These are phyloP conservation scores for Albatrellus ellisii DNA, from an alignment of 768 basidiomycete species.

Conservation along the genomic window DNA sequence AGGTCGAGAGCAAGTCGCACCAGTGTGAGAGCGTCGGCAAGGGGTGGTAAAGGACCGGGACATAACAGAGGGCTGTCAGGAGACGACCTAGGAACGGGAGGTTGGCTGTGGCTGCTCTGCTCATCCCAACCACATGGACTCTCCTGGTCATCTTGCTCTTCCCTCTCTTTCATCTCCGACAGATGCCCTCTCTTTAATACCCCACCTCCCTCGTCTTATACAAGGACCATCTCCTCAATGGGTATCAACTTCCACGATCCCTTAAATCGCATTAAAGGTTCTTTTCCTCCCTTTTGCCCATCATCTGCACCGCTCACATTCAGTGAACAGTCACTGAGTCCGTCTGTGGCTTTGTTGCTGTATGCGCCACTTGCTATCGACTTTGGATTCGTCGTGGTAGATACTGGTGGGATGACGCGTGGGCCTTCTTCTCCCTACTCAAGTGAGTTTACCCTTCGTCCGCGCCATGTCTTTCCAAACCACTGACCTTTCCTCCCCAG, in stretches of 20 bases:
- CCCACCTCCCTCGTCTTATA: neutral
- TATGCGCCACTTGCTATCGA: constrained; percentile 14
- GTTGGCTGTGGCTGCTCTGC: neutral
- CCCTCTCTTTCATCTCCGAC: neutral
- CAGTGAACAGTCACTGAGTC: constrained; percentile 14
- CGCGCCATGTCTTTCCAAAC: neutral
- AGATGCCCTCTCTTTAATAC: neutral
- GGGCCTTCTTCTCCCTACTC: constrained; percentile 16
- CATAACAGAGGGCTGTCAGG: too few relatives aligned
- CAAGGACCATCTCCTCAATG: constrained; percentile 2
- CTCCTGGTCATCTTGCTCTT: neutral
- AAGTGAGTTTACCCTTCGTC: constrained; percentile 1
- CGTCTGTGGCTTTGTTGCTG: constrained; percentile 15
- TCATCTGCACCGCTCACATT: neutral
- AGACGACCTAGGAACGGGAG: neutral
- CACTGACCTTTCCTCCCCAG: neutral
- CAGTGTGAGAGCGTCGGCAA: too few relatives aligned
- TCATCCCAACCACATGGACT: neutral
- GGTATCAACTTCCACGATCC: constrained; percentile 10
- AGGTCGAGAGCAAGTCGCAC: too few relatives aligned
- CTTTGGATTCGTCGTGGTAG: constrained; percentile 15
- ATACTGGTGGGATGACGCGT: constrained; percentile 19
- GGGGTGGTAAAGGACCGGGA: too few relatives aligned
- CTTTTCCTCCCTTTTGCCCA: too few relatives aligned
- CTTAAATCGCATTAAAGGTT: constrained; percentile 13